A percentile compares a stretch with the other conserved stretches of the same genome.
These are phyloP conservation scores for Artemisia argyi DNA, from an alignment of 129 eudicot genomes.

Conservation along the genomic window DNA sequence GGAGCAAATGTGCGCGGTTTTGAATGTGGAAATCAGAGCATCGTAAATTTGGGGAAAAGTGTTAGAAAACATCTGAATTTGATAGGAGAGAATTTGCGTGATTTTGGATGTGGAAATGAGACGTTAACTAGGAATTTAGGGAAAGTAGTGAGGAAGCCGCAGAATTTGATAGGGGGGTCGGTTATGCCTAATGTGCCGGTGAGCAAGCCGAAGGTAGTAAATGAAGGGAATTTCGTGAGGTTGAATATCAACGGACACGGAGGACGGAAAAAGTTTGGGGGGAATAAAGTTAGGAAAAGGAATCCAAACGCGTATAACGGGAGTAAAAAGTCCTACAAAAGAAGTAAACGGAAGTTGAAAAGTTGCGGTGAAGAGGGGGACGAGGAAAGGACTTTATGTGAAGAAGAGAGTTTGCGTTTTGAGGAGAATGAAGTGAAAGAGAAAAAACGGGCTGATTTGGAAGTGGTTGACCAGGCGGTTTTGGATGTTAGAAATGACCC, in stretches of 20 bases:
- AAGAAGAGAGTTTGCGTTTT: constrained; percentile 52
- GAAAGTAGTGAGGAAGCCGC: constrained; percentile 49
- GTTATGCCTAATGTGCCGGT: constrained; percentile 14
- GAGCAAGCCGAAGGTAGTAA: constrained; percentile 43
- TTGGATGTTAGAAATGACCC: constrained; percentile 60
- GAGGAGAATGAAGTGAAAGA: constrained; percentile 34
- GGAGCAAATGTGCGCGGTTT: constrained; percentile 12
- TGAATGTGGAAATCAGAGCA: background rate
- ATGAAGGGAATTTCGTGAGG: constrained; percentile 90
- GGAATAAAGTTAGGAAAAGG: constrained; percentile 47
- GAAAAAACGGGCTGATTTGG: constrained; percentile 25
- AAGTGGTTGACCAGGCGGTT: constrained; percentile 58
- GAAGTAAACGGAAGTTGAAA: constrained; percentile 34
- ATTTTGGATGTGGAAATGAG: constrained; percentile 20
- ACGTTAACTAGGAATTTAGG: constrained; percentile 17
- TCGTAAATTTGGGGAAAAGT: background rate
- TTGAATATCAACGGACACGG: constrained; percentile 88
- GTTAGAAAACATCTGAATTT: background rate
- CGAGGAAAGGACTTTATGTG: constrained; percentile 31
- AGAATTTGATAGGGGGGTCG: constrained; percentile 55
- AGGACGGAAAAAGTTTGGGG: constrained; percentile 48
- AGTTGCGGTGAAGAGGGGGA: constrained; percentile 44
- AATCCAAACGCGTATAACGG: constrained; percentile 44
- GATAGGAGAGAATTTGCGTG: constrained; percentile 40
- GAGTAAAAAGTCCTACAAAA: constrained; percentile 38